phyloP scores from a whole-genome alignment of 2,329 filamentous ascomycete species.

The Coniochaeta pulveracea region DNA sequence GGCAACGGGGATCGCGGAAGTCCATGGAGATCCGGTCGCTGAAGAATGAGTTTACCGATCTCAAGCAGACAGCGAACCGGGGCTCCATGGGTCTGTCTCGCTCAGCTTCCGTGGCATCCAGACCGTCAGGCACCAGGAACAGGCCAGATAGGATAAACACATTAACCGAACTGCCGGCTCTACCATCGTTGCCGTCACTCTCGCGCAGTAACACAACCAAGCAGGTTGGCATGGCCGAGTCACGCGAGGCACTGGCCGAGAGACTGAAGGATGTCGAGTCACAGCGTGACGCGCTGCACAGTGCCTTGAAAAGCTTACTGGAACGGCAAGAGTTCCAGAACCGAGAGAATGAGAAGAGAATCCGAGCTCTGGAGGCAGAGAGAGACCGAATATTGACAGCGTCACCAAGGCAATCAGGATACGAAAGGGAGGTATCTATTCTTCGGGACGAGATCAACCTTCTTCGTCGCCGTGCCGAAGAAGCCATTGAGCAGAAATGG shows the following conservation, averaged over 20 bases:
- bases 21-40: constrained; percentile 3
- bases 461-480: constrained; percentile 77
- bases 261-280: constrained; percentile 85
- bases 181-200: constrained; percentile 17
- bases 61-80: neutral
- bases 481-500: constrained; percentile 92
- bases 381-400: constrained; percentile 59
- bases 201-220: constrained; percentile 48
- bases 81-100: constrained; percentile 41
- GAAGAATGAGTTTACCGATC: constrained; percentile 1
- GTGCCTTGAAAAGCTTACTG: constrained; percentile 73
- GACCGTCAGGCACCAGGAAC: constrained; percentile 26
- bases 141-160: too few species aligned
- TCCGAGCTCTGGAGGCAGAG: constrained; percentile 65
- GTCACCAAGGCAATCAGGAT: constrained; percentile 65
- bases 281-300: constrained; percentile 85
- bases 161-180: too few species aligned
- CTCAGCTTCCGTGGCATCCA: constrained; percentile 57
- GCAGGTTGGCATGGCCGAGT: constrained; percentile 44
- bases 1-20: constrained; percentile 2
- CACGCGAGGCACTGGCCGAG: constrained; percentile 61
- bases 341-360: constrained; percentile 71
- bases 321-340: constrained; percentile 79
- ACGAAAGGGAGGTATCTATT: constrained; percentile 70
- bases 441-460: constrained; percentile 77